These are phyloP conservation scores for Pseudozyma thailandica DNA, from an alignment of 1,284 basidiomycete genomes.

Conservation along the genomic window DNA sequence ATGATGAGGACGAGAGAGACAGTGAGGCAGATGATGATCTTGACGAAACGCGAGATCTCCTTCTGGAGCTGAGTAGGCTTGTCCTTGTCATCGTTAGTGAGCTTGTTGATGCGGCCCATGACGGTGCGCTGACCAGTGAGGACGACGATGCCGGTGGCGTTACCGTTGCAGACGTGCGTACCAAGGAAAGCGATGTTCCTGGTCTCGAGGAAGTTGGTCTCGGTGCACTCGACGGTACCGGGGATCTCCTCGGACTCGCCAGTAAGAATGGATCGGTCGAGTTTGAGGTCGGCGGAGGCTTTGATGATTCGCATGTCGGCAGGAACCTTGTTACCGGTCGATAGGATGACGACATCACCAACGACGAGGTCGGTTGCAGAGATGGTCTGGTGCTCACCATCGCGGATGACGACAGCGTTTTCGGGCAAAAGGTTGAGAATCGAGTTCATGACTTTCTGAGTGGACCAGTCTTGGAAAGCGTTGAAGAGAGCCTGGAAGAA, in stretches of 20 bases:
- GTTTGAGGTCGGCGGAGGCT: constrained; percentile 72
- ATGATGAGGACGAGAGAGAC: constrained; percentile 71
- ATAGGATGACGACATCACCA: constrained; percentile 74
- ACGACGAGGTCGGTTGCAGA: constrained; percentile 76
- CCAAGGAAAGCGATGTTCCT: constrained; percentile 76
- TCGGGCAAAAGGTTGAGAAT: constrained; percentile 73
- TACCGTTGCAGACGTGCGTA: constrained; percentile 74
- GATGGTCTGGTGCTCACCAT: constrained; percentile 73
- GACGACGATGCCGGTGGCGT: constrained; percentile 73
- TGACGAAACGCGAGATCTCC: constrained; percentile 70
- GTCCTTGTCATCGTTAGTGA: constrained; percentile 59
- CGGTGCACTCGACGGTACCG: constrained; percentile 72
- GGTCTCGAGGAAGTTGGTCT: constrained; percentile 72
- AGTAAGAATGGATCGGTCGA: constrained; percentile 77
- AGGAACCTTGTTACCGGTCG: constrained; percentile 70
- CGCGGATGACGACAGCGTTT: constrained; percentile 74
- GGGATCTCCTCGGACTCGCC: constrained; percentile 74
- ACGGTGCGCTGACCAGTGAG: constrained; percentile 74
- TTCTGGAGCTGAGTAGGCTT: constrained; percentile 73
- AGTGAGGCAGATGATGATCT: constrained; percentile 71
- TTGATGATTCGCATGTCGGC: constrained; percentile 70
- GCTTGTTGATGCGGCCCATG: constrained; percentile 70
- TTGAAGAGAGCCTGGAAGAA: constrained; percentile 71
- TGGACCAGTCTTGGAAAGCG: constrained; percentile 69
- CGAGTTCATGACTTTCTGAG: constrained; percentile 68